Evolutionary conservation across 2,329 filamentous ascomycete species (phyloP).

Genomic region (Massarina eburnea): DNA sequence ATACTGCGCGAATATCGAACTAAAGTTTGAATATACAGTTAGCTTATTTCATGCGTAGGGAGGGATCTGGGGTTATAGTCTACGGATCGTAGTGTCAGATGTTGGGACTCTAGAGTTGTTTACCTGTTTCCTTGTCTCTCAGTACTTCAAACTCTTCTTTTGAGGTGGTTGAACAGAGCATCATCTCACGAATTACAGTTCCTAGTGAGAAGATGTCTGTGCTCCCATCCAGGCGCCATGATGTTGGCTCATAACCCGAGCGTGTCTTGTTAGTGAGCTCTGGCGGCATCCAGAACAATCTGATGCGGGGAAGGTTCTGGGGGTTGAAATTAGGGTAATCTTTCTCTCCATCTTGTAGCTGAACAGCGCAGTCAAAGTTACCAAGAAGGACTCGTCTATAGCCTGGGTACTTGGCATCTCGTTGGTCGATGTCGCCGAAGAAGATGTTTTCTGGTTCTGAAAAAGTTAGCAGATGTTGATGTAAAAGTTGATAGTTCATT

Average conservation of each 20-base stretch:
- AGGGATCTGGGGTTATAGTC: too few relatives aligned
- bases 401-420: constrained; percentile 1
- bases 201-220: constrained; percentile 5
- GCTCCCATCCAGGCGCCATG: not conserved
- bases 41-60: too few relatives aligned
- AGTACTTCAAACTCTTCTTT: not conserved
- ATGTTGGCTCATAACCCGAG: not conserved
- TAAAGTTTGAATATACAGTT: too few relatives aligned
- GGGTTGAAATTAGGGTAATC: not conserved
- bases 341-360: not conserved
- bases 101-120: not conserved
- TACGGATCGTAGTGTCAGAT: too few relatives aligned
- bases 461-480: too few relatives aligned
- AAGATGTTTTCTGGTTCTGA: constrained; percentile 3
- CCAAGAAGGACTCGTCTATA: constrained; percentile 5
- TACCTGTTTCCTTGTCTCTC: not conserved
- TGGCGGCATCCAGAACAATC: not conserved
- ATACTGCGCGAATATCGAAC: too few relatives aligned
- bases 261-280: not conserved
- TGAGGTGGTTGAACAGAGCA: constrained; percentile 1
- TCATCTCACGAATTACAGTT: constrained; percentile 4
- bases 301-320: too few relatives aligned
- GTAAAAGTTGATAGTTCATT: too few relatives aligned
- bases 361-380: constrained; percentile 1
- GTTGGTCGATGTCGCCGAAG: not conserved